Evolutionary conservation across 148 eudicot species (phyloP), one percentile per base, ranked within the genome.

Genomic region (Diospyros kaki): DNA sequence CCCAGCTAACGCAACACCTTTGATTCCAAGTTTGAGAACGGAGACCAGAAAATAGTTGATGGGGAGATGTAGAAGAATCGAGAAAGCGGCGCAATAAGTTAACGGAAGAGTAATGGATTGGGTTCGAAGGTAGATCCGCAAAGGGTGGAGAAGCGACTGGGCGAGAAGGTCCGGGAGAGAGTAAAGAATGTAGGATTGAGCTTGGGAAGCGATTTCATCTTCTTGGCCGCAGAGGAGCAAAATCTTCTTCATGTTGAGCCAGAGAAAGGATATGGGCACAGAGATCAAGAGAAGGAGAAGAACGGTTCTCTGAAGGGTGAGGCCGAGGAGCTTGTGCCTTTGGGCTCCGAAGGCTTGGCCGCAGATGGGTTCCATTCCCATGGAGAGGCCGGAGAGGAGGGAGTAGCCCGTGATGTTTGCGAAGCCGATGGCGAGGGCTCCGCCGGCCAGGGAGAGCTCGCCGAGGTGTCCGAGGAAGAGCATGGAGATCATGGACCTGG

Each of bases 351-450:
- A 89, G 9, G 96, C 93, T 67, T 91, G 96, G 8, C 86, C 93
- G 82, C 96, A 91, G 15, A 91, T 88, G 42, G 96, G 96, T 81
- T 91, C 96, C 96, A 91, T 91, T 3, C 96, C 93, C 88, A 89
- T 87, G 44, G 93, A 86, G 2, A 91, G 87, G 54, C 96, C 96
- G 3, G 96, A 91, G 39, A 91, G 90, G 71, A 91, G 77, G 1
- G 96, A 91, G 85, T 91, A 91, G 65, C 93, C 96, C 4, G 96
- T 89, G 74, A 91, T 91, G 77, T 91, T 91, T 51, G 93, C 93
- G 40, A 91, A 91, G 4, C 96, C 96, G 51, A 89, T 71, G 14
- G 96, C 96, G 14, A 91, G 66, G 2, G 96, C 76, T 9, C 96
- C 96, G 43, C 90, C 91, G 52, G 96, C 96, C 72, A 91, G 69